Evolutionary conservation across 2,329 filamentous ascomycete genomes (phyloP).

Genomic region (Mollisia scopiformis): DNA sequence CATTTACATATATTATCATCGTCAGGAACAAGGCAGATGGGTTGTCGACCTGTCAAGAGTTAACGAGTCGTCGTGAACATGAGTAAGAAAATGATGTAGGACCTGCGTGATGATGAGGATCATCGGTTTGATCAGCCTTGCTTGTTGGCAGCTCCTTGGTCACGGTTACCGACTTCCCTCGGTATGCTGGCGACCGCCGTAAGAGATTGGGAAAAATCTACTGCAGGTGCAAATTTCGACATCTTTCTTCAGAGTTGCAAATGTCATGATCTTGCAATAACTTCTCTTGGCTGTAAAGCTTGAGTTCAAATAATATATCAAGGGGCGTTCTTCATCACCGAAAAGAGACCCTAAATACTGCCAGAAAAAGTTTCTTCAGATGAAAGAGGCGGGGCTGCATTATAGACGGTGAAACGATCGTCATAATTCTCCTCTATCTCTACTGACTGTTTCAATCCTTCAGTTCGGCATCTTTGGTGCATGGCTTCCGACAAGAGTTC

Average conservation of each 20-base stretch:
- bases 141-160: not conserved
- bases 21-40: not conserved
- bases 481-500: constrained; percentile 1
- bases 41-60: not conserved
- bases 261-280: not conserved
- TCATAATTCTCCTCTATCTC: not conserved
- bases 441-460: not conserved
- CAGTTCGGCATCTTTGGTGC: not conserved
- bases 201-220: not conserved
- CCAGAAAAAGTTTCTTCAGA: not conserved
- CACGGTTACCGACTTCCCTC: not conserved
- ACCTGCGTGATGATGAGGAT: constrained; percentile 5
- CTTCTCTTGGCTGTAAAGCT: not conserved
- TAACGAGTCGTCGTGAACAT: not conserved
- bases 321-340: not conserved
- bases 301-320: not conserved
- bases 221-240: no score
- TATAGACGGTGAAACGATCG: constrained; percentile 6
- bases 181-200: not conserved
- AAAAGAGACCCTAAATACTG: not conserved
- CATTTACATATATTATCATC: not conserved
- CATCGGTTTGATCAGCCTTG: constrained; percentile 5
- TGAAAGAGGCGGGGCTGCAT: not conserved
- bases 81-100: constrained; percentile 6
- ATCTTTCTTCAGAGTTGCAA: no score